Conservation (phyloP, 2,329 filamentous ascomycete genomes). For the Chaetomiaceae sp. region DNA sequence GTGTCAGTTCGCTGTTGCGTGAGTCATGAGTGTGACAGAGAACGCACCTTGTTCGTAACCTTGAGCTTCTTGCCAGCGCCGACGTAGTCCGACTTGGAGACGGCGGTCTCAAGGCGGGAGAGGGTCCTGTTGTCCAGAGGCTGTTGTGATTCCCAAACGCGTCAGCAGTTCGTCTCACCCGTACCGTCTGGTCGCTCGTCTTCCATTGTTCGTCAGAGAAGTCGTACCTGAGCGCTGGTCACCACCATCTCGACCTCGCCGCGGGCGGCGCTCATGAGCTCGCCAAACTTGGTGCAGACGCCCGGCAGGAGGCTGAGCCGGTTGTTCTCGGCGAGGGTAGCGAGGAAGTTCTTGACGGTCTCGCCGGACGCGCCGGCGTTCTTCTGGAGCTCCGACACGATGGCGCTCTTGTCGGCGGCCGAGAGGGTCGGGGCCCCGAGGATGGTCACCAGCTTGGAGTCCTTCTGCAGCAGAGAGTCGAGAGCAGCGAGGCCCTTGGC, state of each 20-base stretch:
- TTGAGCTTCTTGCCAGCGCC: slow-evolving; percentile 95
- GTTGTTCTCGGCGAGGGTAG: slow-evolving; percentile 93
- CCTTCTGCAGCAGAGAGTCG: slow-evolving; percentile 66
- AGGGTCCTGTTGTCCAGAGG: slow-evolving; percentile 83
- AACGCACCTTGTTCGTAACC: slow-evolving; percentile 74
- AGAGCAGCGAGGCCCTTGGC: slow-evolving; percentile 73
- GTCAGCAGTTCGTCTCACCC: slow-evolving; percentile 23
- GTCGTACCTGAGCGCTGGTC: slow-evolving; percentile 77
- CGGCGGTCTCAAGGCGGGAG: slow-evolving; percentile 75
- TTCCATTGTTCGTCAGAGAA: not conserved
- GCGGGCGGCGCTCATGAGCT: slow-evolving; percentile 79
- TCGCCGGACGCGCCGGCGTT: slow-evolving; percentile 65
- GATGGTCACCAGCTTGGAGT: slow-evolving; percentile 72
- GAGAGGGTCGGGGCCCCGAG: slow-evolving; percentile 75
- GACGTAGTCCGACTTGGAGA: slow-evolving; percentile 83
- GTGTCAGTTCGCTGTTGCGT: not conserved
- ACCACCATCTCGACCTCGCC: slow-evolving; percentile 93
- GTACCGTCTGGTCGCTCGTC: not conserved
- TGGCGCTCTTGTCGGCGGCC: slow-evolving; percentile 72
- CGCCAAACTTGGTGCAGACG: slow-evolving; percentile 79
- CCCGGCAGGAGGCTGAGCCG: slow-evolving; percentile 74
- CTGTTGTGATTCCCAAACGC: slow-evolving; percentile 36
- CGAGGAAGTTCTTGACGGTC: slow-evolving; percentile 90
- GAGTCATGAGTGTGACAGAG: not conserved
- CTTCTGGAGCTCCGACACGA: slow-evolving; percentile 85